These are phyloP conservation scores for Aspergillus jensenii DNA, from an alignment of 2,329 filamentous ascomycete genomes.

Conservation along the genomic window DNA sequence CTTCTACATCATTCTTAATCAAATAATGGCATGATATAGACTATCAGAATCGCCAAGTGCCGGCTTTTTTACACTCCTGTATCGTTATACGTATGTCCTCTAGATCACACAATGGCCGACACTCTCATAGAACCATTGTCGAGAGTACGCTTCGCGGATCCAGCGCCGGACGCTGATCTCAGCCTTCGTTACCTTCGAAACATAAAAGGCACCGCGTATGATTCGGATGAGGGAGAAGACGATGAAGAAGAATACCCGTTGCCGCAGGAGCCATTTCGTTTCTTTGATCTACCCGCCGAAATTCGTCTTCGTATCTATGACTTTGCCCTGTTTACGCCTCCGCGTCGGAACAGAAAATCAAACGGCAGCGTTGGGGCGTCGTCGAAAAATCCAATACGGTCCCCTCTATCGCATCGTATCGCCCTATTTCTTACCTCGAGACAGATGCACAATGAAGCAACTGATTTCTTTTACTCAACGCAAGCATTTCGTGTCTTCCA, in stretches of 20 bases:
- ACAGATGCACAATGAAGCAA: constrained; percentile 52
- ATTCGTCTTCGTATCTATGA: constrained; percentile 53
- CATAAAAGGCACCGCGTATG: constrained; percentile 17
- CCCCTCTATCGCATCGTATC: constrained; percentile 36
- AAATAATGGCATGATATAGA: constrained; percentile 27
- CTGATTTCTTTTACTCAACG: constrained; percentile 51
- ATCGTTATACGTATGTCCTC: constrained; percentile 16
- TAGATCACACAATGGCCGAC: constrained; percentile 17
- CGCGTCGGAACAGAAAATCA: constrained; percentile 23
- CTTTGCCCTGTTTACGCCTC: constrained; percentile 42
- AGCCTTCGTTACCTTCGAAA: constrained; percentile 11
- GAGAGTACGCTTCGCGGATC: constrained; percentile 26
- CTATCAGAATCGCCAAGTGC: constrained; percentile 2
- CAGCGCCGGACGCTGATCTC: constrained; percentile 6
- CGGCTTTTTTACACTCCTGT: constrained; percentile 15
- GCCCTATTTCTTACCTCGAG: constrained; percentile 42
- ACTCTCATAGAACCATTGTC: constrained; percentile 23
- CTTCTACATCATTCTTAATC: constrained; percentile 17
- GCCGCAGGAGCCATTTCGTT: constrained; percentile 43
- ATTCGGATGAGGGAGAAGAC: constrained; percentile 19
- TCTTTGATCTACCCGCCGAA: constrained; percentile 55
- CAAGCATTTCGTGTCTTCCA: constrained; percentile 56
- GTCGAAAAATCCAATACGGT: constrained; percentile 34
- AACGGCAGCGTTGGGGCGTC: constrained; percentile 38
- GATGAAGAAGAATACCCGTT: constrained; percentile 11